These are phyloP conservation scores for Cyberlindnera bimundalis DNA, from an alignment of 805 yeast species.

Conservation along the genomic window DNA sequence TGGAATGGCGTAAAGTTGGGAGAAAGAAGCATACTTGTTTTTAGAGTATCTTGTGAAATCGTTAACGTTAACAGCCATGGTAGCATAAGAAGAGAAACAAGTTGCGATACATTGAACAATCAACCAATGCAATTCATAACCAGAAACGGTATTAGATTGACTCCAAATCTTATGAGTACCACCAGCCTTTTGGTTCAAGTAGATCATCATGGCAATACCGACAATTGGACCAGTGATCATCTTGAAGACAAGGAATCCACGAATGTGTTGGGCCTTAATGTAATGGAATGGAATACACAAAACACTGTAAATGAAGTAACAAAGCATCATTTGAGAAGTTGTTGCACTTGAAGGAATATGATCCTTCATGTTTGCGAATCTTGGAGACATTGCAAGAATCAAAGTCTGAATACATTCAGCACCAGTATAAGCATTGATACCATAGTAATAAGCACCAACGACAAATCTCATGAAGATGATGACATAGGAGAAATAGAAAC, in stretches of 20 bases:
- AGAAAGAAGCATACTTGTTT: slow-evolving; percentile 11
- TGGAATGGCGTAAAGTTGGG: slow-evolving; percentile 17
- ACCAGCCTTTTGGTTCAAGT: slow-evolving; percentile 16
- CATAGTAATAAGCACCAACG: slow-evolving; percentile 19
- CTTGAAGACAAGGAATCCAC: slow-evolving; percentile 11
- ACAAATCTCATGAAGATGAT: slow-evolving; percentile 13
- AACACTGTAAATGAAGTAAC: slow-evolving; percentile 16
- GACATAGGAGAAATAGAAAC: slow-evolving; percentile 16
- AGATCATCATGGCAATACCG: slow-evolving; percentile 16
- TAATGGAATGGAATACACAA: slow-evolving; percentile 17
- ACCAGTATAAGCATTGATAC: slow-evolving; percentile 19
- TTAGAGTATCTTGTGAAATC: slow-evolving; percentile 16
- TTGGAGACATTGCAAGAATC: slow-evolving; percentile 17
- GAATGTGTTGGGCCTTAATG: slow-evolving; percentile 16
- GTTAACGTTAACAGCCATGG: slow-evolving; percentile 16
- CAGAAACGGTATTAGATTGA: slow-evolving; percentile 7
- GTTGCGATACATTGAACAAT: slow-evolving; percentile 11
- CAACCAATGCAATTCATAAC: slow-evolving; percentile 8
- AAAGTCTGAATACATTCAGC: slow-evolving; percentile 17
- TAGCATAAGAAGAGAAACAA: slow-evolving; percentile 10
- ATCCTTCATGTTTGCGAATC: slow-evolving; percentile 15
- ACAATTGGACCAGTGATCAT: slow-evolving; percentile 16
- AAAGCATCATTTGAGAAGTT: slow-evolving; percentile 14
- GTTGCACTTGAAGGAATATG: slow-evolving; percentile 9
- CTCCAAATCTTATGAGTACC: slow-evolving; percentile 13